Evolutionary conservation across 306 rosid species (phyloP), one percentile per base, ranked within the genome.

Genomic region (Prinsepia uniflora): DNA sequence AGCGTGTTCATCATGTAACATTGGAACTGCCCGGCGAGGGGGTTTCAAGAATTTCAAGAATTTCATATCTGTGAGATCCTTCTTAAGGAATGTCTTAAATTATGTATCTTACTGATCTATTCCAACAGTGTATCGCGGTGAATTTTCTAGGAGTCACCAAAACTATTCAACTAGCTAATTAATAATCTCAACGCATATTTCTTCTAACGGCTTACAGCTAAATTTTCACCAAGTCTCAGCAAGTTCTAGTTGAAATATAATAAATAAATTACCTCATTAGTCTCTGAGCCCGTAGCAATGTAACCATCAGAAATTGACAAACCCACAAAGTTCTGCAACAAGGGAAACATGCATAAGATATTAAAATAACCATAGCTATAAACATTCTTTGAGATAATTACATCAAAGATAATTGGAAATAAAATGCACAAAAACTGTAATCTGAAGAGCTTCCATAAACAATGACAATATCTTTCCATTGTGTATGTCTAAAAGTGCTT

Each of bases 211-310:
- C 34, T 59, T 30, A 59, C 10, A 56, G 14, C 61, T 22, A 56
- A 13, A 59, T 7, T 34, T 13, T 13, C 14, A 6, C 19, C 19
- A 59, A 36, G 12, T 20, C 36, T 30, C 36, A 30, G 36, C 36
- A 30, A 30, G 4, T 30, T 30, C 36, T 30, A 30, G 36, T 30
- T 30, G 36, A 30, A 9, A 45, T 46, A 47, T 63, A 50, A 3
- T 34, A 34, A 13, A n/a, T 30, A 20, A 78, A 65, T 65, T 83
- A 95, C 99, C 99, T 95, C 97, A 65, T 95, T 91, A 60, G 97
- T 89, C 83, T 95, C 99, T 54, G 99, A 91, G 79, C 99, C 99
- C 12, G 99, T 95, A 54, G 99, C 99, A 72, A 95, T 91, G 72
- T 87, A 95, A 70, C 99, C 97, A 79, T 95, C 96, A 30, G 87